These are phyloP conservation scores for Cryptococcus floricola DNA, from an alignment of 1,284 basidiomycete genomes.

Conservation along the genomic window DNA sequence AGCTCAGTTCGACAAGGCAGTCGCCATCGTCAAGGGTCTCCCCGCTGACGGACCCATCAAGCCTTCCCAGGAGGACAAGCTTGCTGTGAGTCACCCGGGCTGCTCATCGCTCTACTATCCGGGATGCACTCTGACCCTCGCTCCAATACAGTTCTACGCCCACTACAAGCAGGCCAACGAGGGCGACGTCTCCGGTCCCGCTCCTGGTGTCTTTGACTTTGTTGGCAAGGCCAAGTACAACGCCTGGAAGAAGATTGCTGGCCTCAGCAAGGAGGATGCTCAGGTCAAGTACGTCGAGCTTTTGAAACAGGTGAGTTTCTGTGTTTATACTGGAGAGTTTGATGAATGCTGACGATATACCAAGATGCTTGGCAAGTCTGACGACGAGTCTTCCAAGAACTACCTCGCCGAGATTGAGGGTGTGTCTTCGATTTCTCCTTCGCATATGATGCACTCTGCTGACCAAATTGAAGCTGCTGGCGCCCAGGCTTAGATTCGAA, in stretches of 20 bases:
- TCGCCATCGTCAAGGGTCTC: conserved; percentile 60
- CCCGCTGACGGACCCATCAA: conserved; percentile 78
- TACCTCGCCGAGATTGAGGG: conserved; percentile 61
- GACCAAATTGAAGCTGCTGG: neutral
- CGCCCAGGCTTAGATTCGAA: neutral
- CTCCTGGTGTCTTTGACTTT: conserved; percentile 48
- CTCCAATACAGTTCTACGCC: conserved; percentile 71
- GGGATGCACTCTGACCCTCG: neutral
- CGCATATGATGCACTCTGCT: neutral
- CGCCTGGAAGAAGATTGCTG: conserved; percentile 79
- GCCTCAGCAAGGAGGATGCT: conserved; percentile 66
- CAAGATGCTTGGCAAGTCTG: conserved; percentile 58
- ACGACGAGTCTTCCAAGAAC: conserved; percentile 57
- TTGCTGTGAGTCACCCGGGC: conserved; percentile 55
- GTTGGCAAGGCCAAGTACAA: conserved; percentile 56
- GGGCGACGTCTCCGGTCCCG: conserved; percentile 53
- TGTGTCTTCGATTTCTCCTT: conserved; percentile 13
- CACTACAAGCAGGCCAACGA: conserved; percentile 84
- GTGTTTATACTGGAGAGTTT: neutral
- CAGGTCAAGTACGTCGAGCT: conserved; percentile 67
- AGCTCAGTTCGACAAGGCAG: conserved; percentile 63
- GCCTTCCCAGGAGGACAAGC: conserved; percentile 70
- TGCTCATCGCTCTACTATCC: neutral
- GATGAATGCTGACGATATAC: neutral
- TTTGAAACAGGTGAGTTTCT: conserved; percentile 60